phyloP scores from a whole-genome alignment of 768 basidiomycete genomes.

The Hygrophorus russula region DNA sequence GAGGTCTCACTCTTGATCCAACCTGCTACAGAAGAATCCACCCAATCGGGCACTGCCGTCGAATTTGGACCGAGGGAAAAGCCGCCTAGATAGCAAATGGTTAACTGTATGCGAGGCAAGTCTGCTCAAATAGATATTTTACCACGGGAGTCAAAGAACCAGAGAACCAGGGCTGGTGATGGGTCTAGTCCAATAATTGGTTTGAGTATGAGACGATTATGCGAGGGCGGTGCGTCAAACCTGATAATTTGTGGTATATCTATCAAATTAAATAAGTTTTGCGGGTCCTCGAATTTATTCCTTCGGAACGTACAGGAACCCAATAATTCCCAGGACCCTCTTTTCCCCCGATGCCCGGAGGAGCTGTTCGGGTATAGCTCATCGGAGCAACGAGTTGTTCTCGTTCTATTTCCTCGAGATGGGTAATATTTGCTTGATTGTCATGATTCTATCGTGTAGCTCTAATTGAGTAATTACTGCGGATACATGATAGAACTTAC shows the following conservation, averaged over 20 bases:
- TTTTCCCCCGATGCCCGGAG: slow-evolving; percentile 48
- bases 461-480: not conserved
- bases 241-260: slow-evolving; percentile 25
- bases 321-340: slow-evolving; percentile 65
- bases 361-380: slow-evolving; percentile 54
- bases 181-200: slow-evolving; percentile 21
- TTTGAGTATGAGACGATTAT: not conserved
- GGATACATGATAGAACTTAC: slow-evolving; percentile 24
- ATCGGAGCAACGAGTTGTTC: slow-evolving; percentile 44
- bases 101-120: not conserved
- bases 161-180: slow-evolving; percentile 45
- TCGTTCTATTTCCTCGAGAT: slow-evolving; percentile 51
- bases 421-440: slow-evolving; percentile 63
- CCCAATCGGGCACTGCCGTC: slow-evolving; percentile 50
- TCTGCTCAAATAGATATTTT: slow-evolving; percentile 5
- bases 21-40: slow-evolving; percentile 46
- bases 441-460: slow-evolving; percentile 51
- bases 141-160: slow-evolving; percentile 77
- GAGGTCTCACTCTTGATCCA: slow-evolving; percentile 49
- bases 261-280: slow-evolving; percentile 7
- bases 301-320: slow-evolving; percentile 47
- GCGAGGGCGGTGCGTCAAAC: slow-evolving; percentile 12
- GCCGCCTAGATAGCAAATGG: slow-evolving; percentile 30
- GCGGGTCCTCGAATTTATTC: not conserved
- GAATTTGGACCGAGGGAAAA: slow-evolving; percentile 32